These are phyloP conservation scores for Penicillium sp. DNA, from an alignment of 2,329 filamentous ascomycete species.

Conservation along the genomic window DNA sequence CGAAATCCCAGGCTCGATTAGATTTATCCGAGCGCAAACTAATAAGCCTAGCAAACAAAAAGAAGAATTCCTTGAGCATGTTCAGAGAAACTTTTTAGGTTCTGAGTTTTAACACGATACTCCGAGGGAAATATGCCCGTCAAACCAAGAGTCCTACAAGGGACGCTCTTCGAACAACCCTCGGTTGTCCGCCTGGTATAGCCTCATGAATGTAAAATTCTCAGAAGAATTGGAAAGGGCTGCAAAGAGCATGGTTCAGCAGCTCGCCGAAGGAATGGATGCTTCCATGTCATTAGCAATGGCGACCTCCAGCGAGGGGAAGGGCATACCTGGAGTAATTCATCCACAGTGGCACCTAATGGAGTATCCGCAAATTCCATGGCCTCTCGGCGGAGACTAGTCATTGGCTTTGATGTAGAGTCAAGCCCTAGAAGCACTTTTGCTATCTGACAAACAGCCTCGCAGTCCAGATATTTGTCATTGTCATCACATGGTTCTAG, in stretches of 20 bases:
- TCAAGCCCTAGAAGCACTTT: conserved; percentile 14
- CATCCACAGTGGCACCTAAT: conserved; percentile 5
- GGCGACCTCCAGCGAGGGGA: neutral
- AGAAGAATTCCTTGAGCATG: too few relatives aligned
- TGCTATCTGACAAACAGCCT: conserved; percentile 6
- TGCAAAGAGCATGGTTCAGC: conserved; percentile 6
- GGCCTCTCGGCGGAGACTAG: conserved; percentile 1
- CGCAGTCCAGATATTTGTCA: conserved; percentile 1
- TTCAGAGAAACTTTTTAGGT: too few relatives aligned
- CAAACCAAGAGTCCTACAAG: too few relatives aligned
- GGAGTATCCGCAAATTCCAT: conserved; percentile 6
- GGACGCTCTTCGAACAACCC: too few relatives aligned
- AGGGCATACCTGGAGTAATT: conserved; percentile 6
- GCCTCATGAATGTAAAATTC: conserved; percentile 9
- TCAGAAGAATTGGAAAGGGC: conserved; percentile 13
- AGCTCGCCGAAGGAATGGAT: conserved; percentile 5
- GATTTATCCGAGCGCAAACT: too few relatives aligned
- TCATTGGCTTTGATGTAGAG: neutral
- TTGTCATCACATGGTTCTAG: neutral
- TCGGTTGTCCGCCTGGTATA: too few relatives aligned
- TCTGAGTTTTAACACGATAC: too few relatives aligned
- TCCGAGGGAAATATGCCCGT: too few relatives aligned
- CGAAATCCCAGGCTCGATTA: too few relatives aligned
- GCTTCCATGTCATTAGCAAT: conserved; percentile 4
- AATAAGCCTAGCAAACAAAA: too few relatives aligned